Base-by-base conservation (phyloP, 2,329 filamentous ascomycete genomes). In the Geosmithia putterillii region DNA sequence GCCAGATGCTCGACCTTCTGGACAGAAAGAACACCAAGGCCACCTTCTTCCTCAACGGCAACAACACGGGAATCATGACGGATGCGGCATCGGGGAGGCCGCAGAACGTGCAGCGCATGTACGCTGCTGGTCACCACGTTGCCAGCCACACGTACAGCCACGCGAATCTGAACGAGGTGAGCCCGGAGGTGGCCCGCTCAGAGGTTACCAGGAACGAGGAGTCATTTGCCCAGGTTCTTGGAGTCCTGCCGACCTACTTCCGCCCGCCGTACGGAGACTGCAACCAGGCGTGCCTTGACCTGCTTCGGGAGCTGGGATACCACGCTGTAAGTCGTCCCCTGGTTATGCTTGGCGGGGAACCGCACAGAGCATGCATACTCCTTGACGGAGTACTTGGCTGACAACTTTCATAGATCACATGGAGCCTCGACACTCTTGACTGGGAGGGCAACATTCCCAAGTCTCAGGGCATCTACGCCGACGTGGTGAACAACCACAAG, bases 361-460 rank as follows among this genome's bases (percentile, higher is more conserved):
- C 3, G 7, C n/a, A 15, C 20, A 7, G 8, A 15, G 17, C 15
- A 25, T 25, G 23, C 10, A 25, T 25, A 25, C 23, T 25, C 23
- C 23, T 25, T 6, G 20, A 8, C 17, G 14, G 1, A n/a, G 20
- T 2, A 5, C 9, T 18, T 8, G 12, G 34, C 28, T 38, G 14
- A 32, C 12, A n/a, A 39, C 18, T 18, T 4, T 1, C 7, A 1
- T 18, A 43, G 42, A 40, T 39, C 45, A 72, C 71, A 50, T 73
- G 71, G 49, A 70, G 77, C 51, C 57, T 79, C 12, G 75, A 81
- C 53, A 80, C 76, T 14, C 71, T 76, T 46, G 76, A 80, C 57
- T 79, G 75, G 53, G 62, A 74, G 51, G 69, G 75, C 48, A 64
- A 68, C 44, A 60, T 59, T 8, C 63, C 71, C 2, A 57, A 66